Percentiles rank a stretch among this genome's conserved stretches.
Conservation (phyloP, 768 basidiomycete species). For the Tremella mesenterica region DNA sequence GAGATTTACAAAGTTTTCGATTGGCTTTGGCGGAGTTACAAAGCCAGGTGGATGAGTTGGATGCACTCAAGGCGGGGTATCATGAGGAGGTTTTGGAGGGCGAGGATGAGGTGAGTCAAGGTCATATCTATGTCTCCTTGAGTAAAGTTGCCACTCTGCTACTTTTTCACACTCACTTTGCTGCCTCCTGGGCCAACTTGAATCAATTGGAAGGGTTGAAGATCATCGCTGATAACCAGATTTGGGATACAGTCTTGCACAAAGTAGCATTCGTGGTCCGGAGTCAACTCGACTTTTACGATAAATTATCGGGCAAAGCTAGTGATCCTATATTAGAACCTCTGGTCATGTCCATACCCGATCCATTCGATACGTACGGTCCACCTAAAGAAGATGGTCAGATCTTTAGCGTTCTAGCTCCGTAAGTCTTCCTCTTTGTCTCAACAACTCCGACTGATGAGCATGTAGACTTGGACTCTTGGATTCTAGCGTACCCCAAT, state of each 20-base stretch:
- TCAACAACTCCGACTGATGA: slow-evolving; percentile 8
- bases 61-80: slow-evolving; percentile 72
- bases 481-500: slow-evolving; percentile 16
- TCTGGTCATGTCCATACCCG: slow-evolving; percentile 79
- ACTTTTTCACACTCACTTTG: no score
- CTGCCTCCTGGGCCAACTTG: neutral
- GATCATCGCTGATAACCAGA: slow-evolving; percentile 9
- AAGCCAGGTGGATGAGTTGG: slow-evolving; percentile 81
- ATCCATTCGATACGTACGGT: slow-evolving; percentile 87
- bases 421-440: slow-evolving; percentile 41
- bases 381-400: slow-evolving; percentile 78
- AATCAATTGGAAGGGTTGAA: neutral
- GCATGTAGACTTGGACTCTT: slow-evolving; percentile 17
- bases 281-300: slow-evolving; percentile 85
- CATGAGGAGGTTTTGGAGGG: slow-evolving; percentile 82
- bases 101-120: slow-evolving; percentile 66
- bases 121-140: no score
- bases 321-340: slow-evolving; percentile 82
- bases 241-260: slow-evolving; percentile 84
- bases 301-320: slow-evolving; percentile 47
- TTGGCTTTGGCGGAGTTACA: slow-evolving; percentile 73
- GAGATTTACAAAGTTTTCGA: slow-evolving; percentile 81
- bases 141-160: no score
- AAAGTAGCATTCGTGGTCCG: slow-evolving; percentile 82
- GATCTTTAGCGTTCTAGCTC: slow-evolving; percentile 86